These are phyloP conservation scores for Kalanchoe fedtschenkoi DNA, from an alignment of 164 flowering plant genomes.

Conservation along the genomic window DNA sequence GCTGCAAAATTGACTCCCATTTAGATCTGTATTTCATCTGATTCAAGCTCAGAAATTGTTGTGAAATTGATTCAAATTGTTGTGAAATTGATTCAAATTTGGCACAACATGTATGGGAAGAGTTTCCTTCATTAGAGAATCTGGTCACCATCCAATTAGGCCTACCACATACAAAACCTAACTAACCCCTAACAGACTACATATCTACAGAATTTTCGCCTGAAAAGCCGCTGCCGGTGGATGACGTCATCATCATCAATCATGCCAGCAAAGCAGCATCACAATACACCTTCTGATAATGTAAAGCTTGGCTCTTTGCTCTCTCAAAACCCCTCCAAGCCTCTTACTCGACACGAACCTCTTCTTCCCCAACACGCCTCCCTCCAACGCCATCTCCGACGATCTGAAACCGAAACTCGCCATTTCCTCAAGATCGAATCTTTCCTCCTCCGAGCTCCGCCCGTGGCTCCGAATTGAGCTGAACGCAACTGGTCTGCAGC, in stretches of 20 bases:
- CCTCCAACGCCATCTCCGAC: background rate
- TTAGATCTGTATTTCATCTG: background rate
- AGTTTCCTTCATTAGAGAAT: background rate
- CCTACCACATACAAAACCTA: background rate
- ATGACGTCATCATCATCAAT: conserved; percentile 11
- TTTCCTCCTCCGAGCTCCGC: background rate
- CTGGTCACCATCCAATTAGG: background rate
- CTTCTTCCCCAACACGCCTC: conserved; percentile 22
- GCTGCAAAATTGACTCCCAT: background rate
- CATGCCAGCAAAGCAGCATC: conserved; percentile 65
- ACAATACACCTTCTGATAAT: conserved; percentile 60
- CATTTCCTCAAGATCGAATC: conserved; percentile 3
- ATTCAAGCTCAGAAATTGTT: no score
- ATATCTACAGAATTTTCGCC: background rate
- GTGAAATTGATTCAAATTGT: background rate
- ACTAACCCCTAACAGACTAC: background rate
- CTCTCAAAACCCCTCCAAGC: conserved; percentile 44
- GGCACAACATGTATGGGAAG: background rate
- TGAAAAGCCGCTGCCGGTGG: background rate
- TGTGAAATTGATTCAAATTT: background rate
- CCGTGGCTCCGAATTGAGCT: background rate
- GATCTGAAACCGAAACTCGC: background rate
- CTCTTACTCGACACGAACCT: conserved; percentile 36
- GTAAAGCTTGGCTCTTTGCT: conserved; percentile 53
- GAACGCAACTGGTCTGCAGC: background rate